Conservation (phyloP, 345 rosid genomes). For the Populus davidiana region DNA sequence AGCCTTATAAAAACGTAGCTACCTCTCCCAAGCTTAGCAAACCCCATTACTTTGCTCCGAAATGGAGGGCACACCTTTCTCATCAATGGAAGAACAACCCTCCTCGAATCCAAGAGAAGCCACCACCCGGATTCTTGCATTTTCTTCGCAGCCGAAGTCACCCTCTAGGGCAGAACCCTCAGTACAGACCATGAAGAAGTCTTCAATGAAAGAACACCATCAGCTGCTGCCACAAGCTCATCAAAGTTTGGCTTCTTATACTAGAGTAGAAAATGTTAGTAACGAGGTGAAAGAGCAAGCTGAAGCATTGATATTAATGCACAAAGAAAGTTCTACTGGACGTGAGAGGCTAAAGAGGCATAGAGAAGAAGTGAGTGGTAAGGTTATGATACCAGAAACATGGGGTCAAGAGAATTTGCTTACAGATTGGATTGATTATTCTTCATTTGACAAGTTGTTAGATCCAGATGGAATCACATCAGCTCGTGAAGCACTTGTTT, state of each 20-base stretch:
- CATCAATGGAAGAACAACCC: conserved; percentile 13
- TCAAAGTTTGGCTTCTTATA: neutral
- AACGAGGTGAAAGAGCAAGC: conserved; percentile 14
- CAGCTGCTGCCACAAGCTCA: neutral
- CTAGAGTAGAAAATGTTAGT: neutral
- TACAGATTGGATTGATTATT: conserved; percentile 76
- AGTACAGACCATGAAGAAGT: neutral
- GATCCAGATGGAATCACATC: conserved; percentile 48
- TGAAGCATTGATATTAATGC: conserved; percentile 1
- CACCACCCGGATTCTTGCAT: conserved; percentile 4
- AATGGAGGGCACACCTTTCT: conserved; percentile 19
- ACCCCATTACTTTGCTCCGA: neutral
- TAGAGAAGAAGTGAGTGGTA: conserved; percentile 52
- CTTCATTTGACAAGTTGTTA: conserved; percentile 59
- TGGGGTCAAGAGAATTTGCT: conserved; percentile 88
- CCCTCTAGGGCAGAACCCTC: neutral
- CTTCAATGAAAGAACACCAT: neutral
- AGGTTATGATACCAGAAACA: conserved; percentile 83
- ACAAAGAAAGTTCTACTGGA: conserved; percentile 16
- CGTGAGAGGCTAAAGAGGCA: conserved; percentile 67
- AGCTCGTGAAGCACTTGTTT: conserved; percentile 67
- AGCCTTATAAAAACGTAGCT: neutral
- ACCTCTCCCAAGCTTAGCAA: neutral
- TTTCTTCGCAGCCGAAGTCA: neutral
- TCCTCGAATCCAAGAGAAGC: conserved; percentile 8